phyloP scores from a whole-genome alignment of 208 protist genomes.

The Crithidia expoeki region DNA sequence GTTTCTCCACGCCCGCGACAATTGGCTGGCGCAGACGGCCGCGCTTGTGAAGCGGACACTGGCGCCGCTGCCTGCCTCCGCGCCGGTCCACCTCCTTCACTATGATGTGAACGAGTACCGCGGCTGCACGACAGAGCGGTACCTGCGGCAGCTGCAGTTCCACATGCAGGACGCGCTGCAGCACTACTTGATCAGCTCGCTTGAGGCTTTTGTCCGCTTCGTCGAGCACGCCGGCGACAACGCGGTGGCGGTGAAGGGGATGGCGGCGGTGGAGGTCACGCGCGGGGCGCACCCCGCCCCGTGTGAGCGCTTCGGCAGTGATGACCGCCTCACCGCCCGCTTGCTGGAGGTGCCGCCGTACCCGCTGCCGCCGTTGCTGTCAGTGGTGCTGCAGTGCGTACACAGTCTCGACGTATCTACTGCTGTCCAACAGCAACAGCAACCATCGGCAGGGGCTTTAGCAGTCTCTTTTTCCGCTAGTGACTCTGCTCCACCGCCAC shows the following conservation, averaged over 20 bases:
- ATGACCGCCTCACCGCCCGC: constrained; percentile 37
- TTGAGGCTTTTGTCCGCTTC: constrained; percentile 86
- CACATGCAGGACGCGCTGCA: constrained; percentile 94
- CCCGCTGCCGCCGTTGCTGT: constrained; percentile 63
- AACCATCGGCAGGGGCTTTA: too few species aligned
- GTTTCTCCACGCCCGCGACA: constrained; percentile 71
- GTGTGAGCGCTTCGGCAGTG: constrained; percentile 47
- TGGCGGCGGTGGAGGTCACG: constrained; percentile 60
- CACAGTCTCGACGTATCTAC: constrained; percentile 17
- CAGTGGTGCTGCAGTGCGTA: constrained; percentile 55
- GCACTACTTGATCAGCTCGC: constrained; percentile 61
- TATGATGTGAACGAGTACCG: constrained; percentile 88
- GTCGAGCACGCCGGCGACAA: constrained; percentile 79
- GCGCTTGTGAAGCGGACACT: constrained; percentile 57
- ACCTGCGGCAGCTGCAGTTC: constrained; percentile 90
- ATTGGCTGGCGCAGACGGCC: constrained; percentile 69
- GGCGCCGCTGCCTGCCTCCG: constrained; percentile 19
- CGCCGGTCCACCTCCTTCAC: constrained; percentile 85
- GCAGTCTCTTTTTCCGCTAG: too few species aligned
- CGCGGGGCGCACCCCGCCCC: constrained; percentile 38
- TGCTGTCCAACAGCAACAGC: neutral
- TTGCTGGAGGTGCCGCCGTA: constrained; percentile 46
- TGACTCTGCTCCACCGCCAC: neutral
- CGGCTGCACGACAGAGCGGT: constrained; percentile 92
- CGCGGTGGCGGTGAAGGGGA: constrained; percentile 47